These are phyloP conservation scores for Phialophora verrucosa DNA, from an alignment of 2,329 filamentous ascomycete species.

Conservation along the genomic window DNA sequence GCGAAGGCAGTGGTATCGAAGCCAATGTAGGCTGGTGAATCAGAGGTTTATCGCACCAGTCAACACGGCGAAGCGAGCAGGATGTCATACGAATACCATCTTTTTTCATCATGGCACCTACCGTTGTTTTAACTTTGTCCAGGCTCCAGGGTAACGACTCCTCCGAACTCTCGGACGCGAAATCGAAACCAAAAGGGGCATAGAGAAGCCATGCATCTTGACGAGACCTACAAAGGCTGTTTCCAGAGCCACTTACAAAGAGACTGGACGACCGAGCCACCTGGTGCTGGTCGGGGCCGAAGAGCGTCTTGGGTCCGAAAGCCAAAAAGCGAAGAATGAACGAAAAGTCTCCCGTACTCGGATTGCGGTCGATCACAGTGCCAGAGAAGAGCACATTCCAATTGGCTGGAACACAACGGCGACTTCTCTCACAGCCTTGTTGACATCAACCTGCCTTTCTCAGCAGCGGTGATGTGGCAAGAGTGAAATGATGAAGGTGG, in stretches of 20 bases:
- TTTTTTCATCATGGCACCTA: constrained; percentile 10
- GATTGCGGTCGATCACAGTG: constrained; percentile 1
- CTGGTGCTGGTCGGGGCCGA: not conserved
- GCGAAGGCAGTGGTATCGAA: not conserved
- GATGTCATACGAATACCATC: constrained; percentile 8
- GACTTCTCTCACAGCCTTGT: not conserved
- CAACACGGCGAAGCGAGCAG: not conserved
- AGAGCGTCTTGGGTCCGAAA: not conserved
- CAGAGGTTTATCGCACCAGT: not conserved
- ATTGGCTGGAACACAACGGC: not conserved
- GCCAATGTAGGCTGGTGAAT: not conserved
- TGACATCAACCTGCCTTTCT: not conserved
- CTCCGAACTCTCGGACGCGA: constrained; percentile 15
- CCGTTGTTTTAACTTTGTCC: not conserved
- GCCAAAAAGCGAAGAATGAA: not conserved
- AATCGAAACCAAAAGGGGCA: not conserved
- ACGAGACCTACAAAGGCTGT: not conserved
- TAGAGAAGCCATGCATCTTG: not conserved
- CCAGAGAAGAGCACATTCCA: not conserved
- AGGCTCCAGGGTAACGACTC: constrained; percentile 7
- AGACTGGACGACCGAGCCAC: not conserved
- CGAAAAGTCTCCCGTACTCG: not conserved
- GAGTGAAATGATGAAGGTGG: not conserved
- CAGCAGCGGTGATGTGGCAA: not conserved
- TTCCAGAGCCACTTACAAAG: not conserved